Evolutionary conservation across 352 stramenopile species (phyloP).

Genomic region (Globisporangium camurandrum): DNA sequence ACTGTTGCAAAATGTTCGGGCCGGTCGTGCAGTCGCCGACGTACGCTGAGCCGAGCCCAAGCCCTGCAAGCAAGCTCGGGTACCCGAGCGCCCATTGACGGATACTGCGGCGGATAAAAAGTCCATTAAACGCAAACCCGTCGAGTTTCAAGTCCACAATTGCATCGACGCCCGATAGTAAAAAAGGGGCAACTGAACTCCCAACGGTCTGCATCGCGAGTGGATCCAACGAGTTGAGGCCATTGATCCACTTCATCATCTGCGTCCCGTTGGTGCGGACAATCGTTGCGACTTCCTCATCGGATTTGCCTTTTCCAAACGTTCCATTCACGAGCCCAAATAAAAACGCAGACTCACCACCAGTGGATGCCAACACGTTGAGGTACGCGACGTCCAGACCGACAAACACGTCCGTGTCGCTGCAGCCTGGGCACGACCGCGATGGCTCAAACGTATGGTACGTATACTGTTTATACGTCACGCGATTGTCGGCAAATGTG

Average conservation of each 20-base stretch:
- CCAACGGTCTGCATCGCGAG: slow-evolving; percentile 36
- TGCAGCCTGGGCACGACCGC: slow-evolving; percentile 48
- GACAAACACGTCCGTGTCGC: slow-evolving; percentile 45
- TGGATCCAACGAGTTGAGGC: slow-evolving; percentile 67
- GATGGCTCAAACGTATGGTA: slow-evolving; percentile 52
- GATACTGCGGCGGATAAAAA: slow-evolving; percentile 53
- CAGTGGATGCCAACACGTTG: slow-evolving; percentile 51
- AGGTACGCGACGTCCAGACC: slow-evolving; percentile 61
- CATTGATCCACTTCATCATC: slow-evolving; percentile 73
- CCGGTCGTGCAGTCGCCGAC: slow-evolving; percentile 32
- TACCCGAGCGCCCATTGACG: slow-evolving; percentile 65
- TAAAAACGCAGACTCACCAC: slow-evolving; percentile 55
- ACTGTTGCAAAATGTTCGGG: slow-evolving; percentile 30
- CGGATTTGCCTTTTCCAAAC: slow-evolving; percentile 24
- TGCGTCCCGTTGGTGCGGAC: slow-evolving; percentile 34
- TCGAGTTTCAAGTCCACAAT: slow-evolving; percentile 39
- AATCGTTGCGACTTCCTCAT: slow-evolving; percentile 14
- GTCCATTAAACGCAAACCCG: slow-evolving; percentile 68
- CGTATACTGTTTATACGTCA: slow-evolving; percentile 76
- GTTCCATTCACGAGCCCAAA: slow-evolving; percentile 30
- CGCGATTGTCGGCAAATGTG: slow-evolving; percentile 34
- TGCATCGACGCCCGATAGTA: slow-evolving; percentile 13
- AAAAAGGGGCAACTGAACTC: slow-evolving; percentile 24
- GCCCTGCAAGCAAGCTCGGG: slow-evolving; percentile 55
- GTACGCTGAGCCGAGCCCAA: slow-evolving; percentile 51